phyloP scores from a whole-genome alignment of 495 filamentous ascomycete species.

The Arthonia radiata region DNA sequence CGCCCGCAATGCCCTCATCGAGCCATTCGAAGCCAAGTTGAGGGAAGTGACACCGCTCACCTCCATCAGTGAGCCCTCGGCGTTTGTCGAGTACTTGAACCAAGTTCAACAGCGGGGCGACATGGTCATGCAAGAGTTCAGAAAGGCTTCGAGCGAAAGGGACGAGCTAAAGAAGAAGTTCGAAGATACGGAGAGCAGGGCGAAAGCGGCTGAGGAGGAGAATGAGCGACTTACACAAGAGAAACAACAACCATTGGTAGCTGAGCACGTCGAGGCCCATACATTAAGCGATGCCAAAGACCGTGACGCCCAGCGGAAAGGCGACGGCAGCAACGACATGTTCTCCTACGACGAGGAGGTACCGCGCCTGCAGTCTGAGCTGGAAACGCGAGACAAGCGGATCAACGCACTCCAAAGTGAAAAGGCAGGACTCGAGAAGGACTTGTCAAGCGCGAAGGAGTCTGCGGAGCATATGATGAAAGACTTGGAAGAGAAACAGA shows the following conservation, averaged over 20 bases:
- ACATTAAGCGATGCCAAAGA: conserved; percentile 7
- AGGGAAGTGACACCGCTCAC: conserved; percentile 79
- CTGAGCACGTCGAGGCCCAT: neutral
- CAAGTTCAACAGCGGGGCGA: conserved; percentile 66
- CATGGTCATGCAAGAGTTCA: conserved; percentile 83
- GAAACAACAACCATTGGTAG: conserved; percentile 4
- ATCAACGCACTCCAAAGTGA: conserved; percentile 7
- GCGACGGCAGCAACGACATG: conserved; percentile 42
- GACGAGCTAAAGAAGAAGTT: conserved; percentile 57
- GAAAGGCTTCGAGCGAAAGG: conserved; percentile 55
- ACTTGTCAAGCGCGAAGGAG: conserved; percentile 32
- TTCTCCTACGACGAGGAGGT: conserved; percentile 72
- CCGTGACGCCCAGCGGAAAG: conserved; percentile 2
- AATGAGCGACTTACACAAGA: conserved; percentile 22
- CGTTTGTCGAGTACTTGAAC: conserved; percentile 81
- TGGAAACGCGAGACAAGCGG: conserved; percentile 10
- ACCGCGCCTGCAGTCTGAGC: conserved; percentile 26
- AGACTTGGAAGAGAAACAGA: conserved; percentile 31
- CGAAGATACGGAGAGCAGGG: conserved; percentile 39
- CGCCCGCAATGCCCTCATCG: conserved; percentile 57
- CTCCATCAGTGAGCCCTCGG: conserved; percentile 61
- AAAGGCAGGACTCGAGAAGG: conserved; percentile 18
- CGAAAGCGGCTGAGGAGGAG: conserved; percentile 30
- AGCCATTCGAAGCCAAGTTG: conserved; percentile 74
- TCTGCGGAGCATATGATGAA: conserved; percentile 38